These are phyloP conservation scores for Pontederia crassipes DNA, from an alignment of 176 grass and related monocot species.

Conservation along the genomic window DNA sequence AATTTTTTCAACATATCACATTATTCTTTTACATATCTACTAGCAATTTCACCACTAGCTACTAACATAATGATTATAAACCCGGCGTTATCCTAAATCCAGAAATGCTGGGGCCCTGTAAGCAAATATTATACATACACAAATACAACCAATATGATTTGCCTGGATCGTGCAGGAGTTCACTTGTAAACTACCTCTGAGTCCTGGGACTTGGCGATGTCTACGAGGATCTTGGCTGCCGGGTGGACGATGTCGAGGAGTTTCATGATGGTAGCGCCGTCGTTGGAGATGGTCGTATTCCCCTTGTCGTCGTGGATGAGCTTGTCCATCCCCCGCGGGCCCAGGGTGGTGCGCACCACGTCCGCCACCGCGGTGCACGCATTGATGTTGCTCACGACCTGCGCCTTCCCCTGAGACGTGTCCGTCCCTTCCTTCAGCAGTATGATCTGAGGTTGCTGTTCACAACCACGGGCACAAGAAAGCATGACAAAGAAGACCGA, in stretches of 20 bases:
- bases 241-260: conserved; percentile 89
- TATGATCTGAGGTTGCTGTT: conserved; percentile 97
- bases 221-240: conserved; percentile 72
- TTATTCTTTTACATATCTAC: no score
- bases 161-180: background rate
- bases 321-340: conserved; percentile 95
- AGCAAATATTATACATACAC: no score
- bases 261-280: conserved; percentile 91
- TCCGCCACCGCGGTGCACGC: conserved; percentile 78
- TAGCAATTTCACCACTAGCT: no score
- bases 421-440: conserved; percentile 97
- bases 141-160: no score
- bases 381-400: conserved; percentile 95
- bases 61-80: no score
- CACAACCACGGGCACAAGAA: background rate
- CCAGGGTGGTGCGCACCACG: conserved; percentile 70
- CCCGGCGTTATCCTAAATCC: no score
- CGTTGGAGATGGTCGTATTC: conserved; percentile 87
- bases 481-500: conserved; percentile 3
- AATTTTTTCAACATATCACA: no score
- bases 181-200: conserved; percentile 39
- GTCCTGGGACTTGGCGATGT: conserved; percentile 94
- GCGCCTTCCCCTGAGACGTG: conserved; percentile 78
- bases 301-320: conserved; percentile 93
- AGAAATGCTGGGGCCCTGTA: no score